Conservation (phyloP, 108 stramenopile species). For the Nitzschia sp. region DNA sequence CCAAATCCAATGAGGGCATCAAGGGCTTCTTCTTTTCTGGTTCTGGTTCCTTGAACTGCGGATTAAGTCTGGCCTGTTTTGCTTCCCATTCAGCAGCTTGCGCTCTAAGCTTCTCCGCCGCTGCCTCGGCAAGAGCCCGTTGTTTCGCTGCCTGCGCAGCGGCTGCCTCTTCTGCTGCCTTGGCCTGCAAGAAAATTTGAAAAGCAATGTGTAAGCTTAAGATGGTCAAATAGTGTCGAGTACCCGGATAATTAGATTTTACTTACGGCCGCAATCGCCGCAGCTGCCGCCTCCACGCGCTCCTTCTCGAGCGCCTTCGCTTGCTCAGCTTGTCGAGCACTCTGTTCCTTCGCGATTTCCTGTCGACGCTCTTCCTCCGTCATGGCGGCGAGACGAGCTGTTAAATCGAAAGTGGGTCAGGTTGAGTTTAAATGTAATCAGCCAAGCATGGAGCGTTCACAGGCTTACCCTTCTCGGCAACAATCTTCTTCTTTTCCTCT, state of each 20-base stretch:
- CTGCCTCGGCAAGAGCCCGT: constrained; percentile 61
- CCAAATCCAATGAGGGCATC: constrained; percentile 18
- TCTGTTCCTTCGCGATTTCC: constrained; percentile 42
- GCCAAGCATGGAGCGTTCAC: no score
- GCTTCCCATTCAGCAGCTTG: constrained; percentile 66
- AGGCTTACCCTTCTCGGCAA: constrained; percentile 4
- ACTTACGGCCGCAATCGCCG: constrained; percentile 61
- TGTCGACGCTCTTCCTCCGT: constrained; percentile 37
- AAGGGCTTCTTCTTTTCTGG: background rate
- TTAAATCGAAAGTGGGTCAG: background rate
- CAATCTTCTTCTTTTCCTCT: constrained; percentile 18
- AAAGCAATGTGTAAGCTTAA: background rate
- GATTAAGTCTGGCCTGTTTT: constrained; percentile 46
- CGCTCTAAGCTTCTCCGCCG: constrained; percentile 58
- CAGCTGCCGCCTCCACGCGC: constrained; percentile 52
- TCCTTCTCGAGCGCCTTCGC: constrained; percentile 52
- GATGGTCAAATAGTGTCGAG: background rate
- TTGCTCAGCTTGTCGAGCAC: constrained; percentile 37
- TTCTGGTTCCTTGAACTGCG: constrained; percentile 1
- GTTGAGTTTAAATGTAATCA: no score
- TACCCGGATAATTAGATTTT: background rate
- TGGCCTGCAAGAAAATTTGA: constrained; percentile 35
- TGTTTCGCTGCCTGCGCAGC: constrained; percentile 61
- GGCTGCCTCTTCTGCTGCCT: constrained; percentile 57
- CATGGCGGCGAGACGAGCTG: constrained; percentile 29